Evolutionary conservation across 2,329 filamentous ascomycete genomes (phyloP), one percentile per base, ranked within the genome.

Genomic region (Phialophora macrospora): DNA sequence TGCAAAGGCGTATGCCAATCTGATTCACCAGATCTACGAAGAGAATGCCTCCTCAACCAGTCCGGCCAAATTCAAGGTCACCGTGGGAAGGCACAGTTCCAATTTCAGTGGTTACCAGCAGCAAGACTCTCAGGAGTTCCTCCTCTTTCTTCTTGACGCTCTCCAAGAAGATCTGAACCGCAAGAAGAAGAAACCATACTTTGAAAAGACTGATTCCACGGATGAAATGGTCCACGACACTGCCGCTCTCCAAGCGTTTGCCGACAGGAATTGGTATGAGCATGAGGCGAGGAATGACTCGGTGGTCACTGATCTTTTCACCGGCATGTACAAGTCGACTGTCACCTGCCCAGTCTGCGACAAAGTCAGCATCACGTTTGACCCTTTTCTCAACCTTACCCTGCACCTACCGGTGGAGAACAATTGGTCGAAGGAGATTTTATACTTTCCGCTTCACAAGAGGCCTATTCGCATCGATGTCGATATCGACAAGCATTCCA

Each of bases 361-460:
- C 72, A 99, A 98, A 80, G 90, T 98, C 78, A 97, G 93, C 85
- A 97, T 99, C 73, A 98, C 95, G 0, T 99, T 99, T 74, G 95
- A 99, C 76, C 95, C 95, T 0, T 99, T 96, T 82, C 97, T 93
- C 77, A 95, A 96, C 70, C 80, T 99, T 65, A 97, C 95, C 0
- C 81, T 99, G 26, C 95, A 96, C 64, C 81, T 99, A 38, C 95
- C 95, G 0, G 87, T 97, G 62, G 90, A 95, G 76, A 93, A 90
- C 70, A 85, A 92, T 52, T 97, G 92, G 90, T 84, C 82, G 65
- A 89, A 90, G 70, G 83, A 84, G 0, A 81, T 98, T 71, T 89
- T 86, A 62, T 97, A 90, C 75, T 89, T 91, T 66, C 93, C 93
- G 1, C 80, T 95, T 1, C 87, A 89, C 65, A 88, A 90, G 62